These are phyloP conservation scores for Diplogelasinospora grovesii DNA, from an alignment of 495 filamentous ascomycete genomes.

Conservation along the genomic window DNA sequence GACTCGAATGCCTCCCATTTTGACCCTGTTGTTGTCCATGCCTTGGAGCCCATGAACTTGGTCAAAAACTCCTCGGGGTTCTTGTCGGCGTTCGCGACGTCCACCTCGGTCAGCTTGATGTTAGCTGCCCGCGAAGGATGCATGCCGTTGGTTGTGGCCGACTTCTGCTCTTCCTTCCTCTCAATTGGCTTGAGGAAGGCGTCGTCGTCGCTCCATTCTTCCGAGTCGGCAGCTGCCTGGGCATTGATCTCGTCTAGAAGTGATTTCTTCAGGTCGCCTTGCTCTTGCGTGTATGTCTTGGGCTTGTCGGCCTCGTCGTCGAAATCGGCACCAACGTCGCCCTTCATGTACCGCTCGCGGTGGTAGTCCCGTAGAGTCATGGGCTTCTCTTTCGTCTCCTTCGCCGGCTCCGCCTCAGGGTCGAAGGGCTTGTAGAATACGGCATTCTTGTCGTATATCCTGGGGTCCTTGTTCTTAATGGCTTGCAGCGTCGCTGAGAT, in stretches of 20 bases:
- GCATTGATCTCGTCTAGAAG: slow-evolving; percentile 77
- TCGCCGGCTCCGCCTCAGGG: slow-evolving; percentile 33
- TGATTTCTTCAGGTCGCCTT: slow-evolving; percentile 67
- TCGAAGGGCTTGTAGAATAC: slow-evolving; percentile 70
- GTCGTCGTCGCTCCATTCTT: slow-evolving; percentile 59
- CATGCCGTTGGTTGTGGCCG: slow-evolving; percentile 24
- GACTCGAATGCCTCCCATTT: slow-evolving; percentile 77
- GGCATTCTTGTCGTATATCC: slow-evolving; percentile 72
- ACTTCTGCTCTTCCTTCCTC: slow-evolving; percentile 26
- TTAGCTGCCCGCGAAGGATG: slow-evolving; percentile 42
- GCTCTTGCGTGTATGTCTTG: slow-evolving; percentile 76
- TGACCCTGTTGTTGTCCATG: slow-evolving; percentile 65
- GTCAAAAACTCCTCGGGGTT: slow-evolving; percentile 85
- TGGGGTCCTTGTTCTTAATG: slow-evolving; percentile 81
- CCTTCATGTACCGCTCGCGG: slow-evolving; percentile 69
- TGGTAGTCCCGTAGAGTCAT: slow-evolving; percentile 89
- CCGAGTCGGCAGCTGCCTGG: slow-evolving; percentile 34
- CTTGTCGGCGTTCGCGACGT: slow-evolving; percentile 75
- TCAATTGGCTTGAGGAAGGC: slow-evolving; percentile 64
- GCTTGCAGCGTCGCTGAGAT: slow-evolving; percentile 79
- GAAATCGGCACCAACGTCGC: slow-evolving; percentile 48
- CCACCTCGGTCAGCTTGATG: slow-evolving; percentile 47
- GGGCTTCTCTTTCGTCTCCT: slow-evolving; percentile 65
- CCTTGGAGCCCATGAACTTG: slow-evolving; percentile 82
- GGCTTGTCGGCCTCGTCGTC: slow-evolving; percentile 52